A percentile compares a stretch with the other conserved stretches of the same genome.
Conservation (phyloP, 495 filamentous ascomycete species). For the Neurospora pannonica region DNA sequence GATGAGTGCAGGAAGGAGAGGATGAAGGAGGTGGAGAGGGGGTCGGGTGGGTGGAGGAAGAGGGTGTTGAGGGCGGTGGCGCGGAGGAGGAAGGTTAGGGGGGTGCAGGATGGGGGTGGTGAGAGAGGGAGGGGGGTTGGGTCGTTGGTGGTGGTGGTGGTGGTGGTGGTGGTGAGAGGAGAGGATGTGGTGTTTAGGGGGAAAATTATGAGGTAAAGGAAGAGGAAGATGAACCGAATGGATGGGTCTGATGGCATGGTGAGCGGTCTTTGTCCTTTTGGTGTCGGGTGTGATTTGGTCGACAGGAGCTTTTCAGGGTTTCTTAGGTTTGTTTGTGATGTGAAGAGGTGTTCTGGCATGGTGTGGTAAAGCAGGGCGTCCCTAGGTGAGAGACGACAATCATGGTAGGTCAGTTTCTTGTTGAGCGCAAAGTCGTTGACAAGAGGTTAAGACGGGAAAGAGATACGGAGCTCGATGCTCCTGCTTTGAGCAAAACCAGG, state of each 20-base stretch:
- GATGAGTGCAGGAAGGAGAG: neutral
- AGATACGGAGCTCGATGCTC: too few species aligned
- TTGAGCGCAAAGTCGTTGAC: too few species aligned
- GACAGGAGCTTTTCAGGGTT: neutral
- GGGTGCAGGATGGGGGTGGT: neutral
- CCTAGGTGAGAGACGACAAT: too few species aligned
- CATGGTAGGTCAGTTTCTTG: too few species aligned
- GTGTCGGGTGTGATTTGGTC: neutral
- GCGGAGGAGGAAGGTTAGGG: neutral
- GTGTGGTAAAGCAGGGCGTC: neutral
- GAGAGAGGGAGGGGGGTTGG: too few species aligned
- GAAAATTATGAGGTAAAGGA: neutral
- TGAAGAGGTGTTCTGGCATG: neutral
- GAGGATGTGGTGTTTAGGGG: neutral
- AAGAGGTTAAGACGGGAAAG: too few species aligned
- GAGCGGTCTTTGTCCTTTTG: neutral
- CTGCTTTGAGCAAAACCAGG: too few species aligned
- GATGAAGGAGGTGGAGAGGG: neutral
- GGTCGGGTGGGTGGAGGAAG: neutral
- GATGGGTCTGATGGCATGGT: neutral
- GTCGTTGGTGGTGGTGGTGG: too few species aligned
- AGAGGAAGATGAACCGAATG: too few species aligned
- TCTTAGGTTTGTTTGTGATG: neutral
- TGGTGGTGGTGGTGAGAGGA: neutral
- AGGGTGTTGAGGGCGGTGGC: neutral